Percentiles rank a stretch among this genome's conserved stretches.
Evolutionary conservation across 2,329 filamentous ascomycete genomes (phyloP).

Genomic region (Fusarium citri): DNA sequence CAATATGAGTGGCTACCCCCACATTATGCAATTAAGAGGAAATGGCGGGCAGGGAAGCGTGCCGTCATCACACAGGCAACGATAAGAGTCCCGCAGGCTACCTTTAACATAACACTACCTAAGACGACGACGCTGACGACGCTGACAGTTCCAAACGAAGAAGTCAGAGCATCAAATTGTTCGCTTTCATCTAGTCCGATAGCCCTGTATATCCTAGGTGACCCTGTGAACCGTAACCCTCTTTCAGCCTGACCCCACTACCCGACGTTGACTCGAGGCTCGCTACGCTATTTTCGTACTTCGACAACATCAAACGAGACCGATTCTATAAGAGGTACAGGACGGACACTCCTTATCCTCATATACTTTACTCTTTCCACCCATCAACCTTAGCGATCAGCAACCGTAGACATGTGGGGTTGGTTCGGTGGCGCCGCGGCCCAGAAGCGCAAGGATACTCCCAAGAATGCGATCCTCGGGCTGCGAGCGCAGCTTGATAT

Average conservation of each 20-base stretch:
- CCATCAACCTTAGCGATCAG: slow-evolving; percentile 10
- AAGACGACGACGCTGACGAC: slow-evolving; percentile 38
- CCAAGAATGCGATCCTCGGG: slow-evolving; percentile 95
- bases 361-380: not conserved
- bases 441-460: slow-evolving; percentile 90
- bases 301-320: slow-evolving; percentile 27
- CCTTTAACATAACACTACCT: slow-evolving; percentile 31
- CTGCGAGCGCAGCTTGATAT: slow-evolving; percentile 93
- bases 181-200: not conserved
- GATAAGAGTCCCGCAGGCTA: slow-evolving; percentile 48
- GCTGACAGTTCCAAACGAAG: slow-evolving; percentile 31
- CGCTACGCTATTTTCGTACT: slow-evolving; percentile 42
- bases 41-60: slow-evolving; percentile 30
- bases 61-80: slow-evolving; percentile 52
- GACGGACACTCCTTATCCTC: slow-evolving; percentile 22
- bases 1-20: slow-evolving; percentile 41
- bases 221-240: slow-evolving; percentile 1
- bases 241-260: slow-evolving; percentile 47
- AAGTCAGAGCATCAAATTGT: not conserved
- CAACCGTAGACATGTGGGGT: slow-evolving; percentile 71
- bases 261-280: slow-evolving; percentile 33
- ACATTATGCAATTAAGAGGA: slow-evolving; percentile 40
- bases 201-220: slow-evolving; percentile 1
- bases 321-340: slow-evolving; percentile 26
- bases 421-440: slow-evolving; percentile 90